phyloP scores from a whole-genome alignment of 2,329 filamentous ascomycete species.

The Dothideomycetes sp. region DNA sequence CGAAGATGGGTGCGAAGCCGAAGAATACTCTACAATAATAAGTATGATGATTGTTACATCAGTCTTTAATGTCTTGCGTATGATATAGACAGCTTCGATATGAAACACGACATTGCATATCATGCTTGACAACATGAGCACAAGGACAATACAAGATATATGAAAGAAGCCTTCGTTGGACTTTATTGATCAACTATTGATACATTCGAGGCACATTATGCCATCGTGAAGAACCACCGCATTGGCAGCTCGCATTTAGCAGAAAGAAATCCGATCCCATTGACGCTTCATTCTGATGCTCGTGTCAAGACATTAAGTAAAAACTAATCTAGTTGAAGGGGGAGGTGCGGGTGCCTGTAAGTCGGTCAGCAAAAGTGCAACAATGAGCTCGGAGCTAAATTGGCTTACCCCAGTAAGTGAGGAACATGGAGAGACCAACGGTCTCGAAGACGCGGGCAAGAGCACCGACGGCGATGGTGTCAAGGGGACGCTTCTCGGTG shows the following conservation, averaged over 20 bases:
- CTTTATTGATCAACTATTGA: conserved; percentile 4
- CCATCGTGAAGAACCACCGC: background rate
- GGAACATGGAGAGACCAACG: conserved; percentile 78
- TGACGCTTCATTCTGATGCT: background rate
- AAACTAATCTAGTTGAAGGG: conserved; percentile 60
- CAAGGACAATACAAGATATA: background rate
- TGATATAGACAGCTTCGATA: too few relatives aligned
- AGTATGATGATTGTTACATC: too few relatives aligned
- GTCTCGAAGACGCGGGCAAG: conserved; percentile 85
- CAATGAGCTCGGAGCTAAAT: too few relatives aligned
- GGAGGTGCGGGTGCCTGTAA: conserved; percentile 83
- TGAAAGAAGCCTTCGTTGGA: background rate
- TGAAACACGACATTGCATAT: too few relatives aligned
- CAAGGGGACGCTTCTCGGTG: conserved; percentile 82
- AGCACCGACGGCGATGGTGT: conserved; percentile 78
- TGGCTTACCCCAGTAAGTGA: conserved; percentile 99
- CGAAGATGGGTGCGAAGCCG: too few relatives aligned
- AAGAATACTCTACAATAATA: too few relatives aligned
- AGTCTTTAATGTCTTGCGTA: too few relatives aligned
- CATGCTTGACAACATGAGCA: too few relatives aligned
- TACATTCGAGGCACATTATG: background rate
- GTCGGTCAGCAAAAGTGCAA: too few relatives aligned
- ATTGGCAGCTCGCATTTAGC: background rate
- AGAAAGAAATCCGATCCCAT: too few relatives aligned
- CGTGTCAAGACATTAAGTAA: conserved; percentile 1